Percentiles rank a stretch among this genome's conserved stretches.
Evolutionary conservation across 2,329 filamentous ascomycete genomes (phyloP).

Genomic region (Trichoderma hamatum): DNA sequence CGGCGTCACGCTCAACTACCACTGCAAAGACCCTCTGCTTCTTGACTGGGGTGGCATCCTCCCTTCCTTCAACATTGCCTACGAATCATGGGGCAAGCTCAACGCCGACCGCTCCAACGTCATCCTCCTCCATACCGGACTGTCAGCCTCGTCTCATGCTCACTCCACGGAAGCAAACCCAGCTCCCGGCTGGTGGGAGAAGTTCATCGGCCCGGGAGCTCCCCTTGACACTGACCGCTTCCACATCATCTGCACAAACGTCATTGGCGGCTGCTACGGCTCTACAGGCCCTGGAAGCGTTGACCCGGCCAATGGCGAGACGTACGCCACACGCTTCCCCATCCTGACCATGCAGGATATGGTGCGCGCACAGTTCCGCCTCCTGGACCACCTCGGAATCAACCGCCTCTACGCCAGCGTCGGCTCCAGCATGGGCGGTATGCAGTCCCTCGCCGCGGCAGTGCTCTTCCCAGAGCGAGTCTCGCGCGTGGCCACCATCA

Average conservation of each 20-base stretch:
- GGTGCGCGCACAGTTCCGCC: constrained; percentile 91
- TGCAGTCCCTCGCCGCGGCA: constrained; percentile 91
- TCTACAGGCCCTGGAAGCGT: constrained; percentile 88
- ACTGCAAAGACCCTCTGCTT: constrained; percentile 72
- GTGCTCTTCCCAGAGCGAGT: constrained; percentile 82
- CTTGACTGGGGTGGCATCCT: constrained; percentile 96
- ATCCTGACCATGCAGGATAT: constrained; percentile 97
- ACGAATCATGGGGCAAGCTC: constrained; percentile 86
- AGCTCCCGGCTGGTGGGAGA: constrained; percentile 97
- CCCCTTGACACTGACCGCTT: constrained; percentile 90
- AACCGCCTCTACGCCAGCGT: constrained; percentile 85
- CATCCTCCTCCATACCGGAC: constrained; percentile 88
- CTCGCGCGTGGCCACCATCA: constrained; percentile 82
- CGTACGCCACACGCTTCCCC: constrained; percentile 92
- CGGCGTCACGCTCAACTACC: constrained; percentile 78
- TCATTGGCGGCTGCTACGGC: constrained; percentile 93
- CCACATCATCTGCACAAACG: constrained; percentile 94
- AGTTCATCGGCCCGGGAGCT: constrained; percentile 87
- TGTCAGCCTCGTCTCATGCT: constrained; percentile 96
- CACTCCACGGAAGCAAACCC: constrained; percentile 87
- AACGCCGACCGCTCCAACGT: constrained; percentile 83
- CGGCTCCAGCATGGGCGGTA: constrained; percentile 96
- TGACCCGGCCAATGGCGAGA: constrained; percentile 84
- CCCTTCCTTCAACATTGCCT: constrained; percentile 85
- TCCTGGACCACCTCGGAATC: constrained; percentile 80